Conservation (phyloP, 306 rosid species). For the Rosa lucieae region DNA sequence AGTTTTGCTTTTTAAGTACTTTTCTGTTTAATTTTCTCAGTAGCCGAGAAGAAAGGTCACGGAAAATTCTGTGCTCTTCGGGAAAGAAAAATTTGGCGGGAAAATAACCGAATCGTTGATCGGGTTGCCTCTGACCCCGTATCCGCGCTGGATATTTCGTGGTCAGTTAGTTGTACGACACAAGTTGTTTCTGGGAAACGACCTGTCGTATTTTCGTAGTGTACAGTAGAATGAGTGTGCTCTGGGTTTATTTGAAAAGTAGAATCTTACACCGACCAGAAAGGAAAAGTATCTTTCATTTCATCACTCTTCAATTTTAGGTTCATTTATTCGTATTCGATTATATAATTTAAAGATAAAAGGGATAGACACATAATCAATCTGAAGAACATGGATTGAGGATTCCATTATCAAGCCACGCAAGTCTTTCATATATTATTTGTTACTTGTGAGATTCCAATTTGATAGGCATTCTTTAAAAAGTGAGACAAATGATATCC, state of each 20-base stretch:
- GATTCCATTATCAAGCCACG: too few species aligned
- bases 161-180: background rate
- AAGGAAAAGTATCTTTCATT: background rate
- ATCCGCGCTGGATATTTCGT: background rate
- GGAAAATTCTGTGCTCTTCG: background rate
- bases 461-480: background rate
- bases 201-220: background rate
- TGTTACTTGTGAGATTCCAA: background rate
- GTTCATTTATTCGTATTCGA: background rate
- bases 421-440: too few species aligned
- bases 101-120: background rate
- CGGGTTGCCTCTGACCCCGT: background rate
- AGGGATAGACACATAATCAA: background rate
- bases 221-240: background rate
- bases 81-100: conserved; percentile 21
- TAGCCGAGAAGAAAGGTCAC: background rate
- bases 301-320: background rate
- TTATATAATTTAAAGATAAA: background rate
- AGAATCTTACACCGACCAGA: background rate
- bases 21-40: background rate
- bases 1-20: background rate
- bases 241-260: background rate
- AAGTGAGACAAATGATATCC: background rate
- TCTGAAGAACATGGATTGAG: background rate
- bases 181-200: background rate